Evolutionary conservation across 257 asterid species (phyloP), one percentile per base, ranked within the genome.

Genomic region (Rauvolfia tetraphylla): DNA sequence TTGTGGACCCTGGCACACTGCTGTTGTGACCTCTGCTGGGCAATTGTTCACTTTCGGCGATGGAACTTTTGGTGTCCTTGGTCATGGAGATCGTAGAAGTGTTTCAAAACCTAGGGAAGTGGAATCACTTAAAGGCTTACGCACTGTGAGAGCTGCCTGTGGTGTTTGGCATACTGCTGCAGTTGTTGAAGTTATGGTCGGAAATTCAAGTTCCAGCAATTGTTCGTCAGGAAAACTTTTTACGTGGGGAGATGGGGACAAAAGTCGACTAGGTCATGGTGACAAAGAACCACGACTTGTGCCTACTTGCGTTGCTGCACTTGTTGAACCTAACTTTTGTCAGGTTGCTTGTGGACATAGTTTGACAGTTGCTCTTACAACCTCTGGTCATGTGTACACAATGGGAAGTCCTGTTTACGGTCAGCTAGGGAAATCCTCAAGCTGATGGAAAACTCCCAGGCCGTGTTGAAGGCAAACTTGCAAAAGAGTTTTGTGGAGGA

Each of bases 81-180:
- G 98, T 54, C 98, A 93, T 78, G 98, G 98, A 59, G 93, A 93
- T 81, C 83, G 89, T 79, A 88, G 67, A 86, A 88, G 90, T 81
- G 87, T 87, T 80, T 83, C 85, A 62, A 83, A 78, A 79, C 98
- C 97, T 57, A 86, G 94, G 83, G 98, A 93, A 88, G 97, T 93
- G 76, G 97, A 89, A 80, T 89, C 96, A 63, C 88, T 93, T 53
- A 93, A 91, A 90, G 98, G 98, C 56, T 90, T 91, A 58, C 93
- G 97, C 33, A 91, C 97, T 38, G 96, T 93, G 79, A 87, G 95
- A 78, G 96, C 92, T 42, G 87, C 98, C 22, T 93, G 98, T 56
- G 98, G 98, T 74, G 97, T 88, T 80, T 93, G 98, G 98, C 98
- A 93, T 82, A 89, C 96, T 79, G 98, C 98, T 83, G 98, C 98